Evolutionary conservation across 2,329 filamentous ascomycete genomes (phyloP).

Genomic region (Plectosphaerella sp.): DNA sequence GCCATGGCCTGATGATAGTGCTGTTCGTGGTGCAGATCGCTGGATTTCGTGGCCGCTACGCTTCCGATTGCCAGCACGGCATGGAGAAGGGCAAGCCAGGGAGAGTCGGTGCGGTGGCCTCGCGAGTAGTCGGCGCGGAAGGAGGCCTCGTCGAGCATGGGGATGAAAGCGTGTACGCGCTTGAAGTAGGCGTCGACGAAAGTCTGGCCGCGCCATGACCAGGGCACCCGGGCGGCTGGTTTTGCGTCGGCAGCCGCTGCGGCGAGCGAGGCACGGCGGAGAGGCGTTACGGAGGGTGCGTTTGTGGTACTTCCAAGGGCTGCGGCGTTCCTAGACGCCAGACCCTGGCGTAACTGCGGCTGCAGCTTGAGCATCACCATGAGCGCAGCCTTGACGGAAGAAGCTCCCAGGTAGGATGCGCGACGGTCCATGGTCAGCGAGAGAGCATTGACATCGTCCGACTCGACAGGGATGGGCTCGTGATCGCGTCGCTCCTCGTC

Average conservation of each 20-base stretch:
- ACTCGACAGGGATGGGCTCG: conserved; percentile 55
- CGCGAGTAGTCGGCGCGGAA: conserved; percentile 54
- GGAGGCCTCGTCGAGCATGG: conserved; percentile 66
- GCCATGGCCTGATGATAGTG: conserved; percentile 4
- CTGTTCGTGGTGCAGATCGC: conserved; percentile 1
- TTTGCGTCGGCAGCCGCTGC: conserved; percentile 34
- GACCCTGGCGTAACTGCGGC: conserved; percentile 38
- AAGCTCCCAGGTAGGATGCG: conserved; percentile 65
- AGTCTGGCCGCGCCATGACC: conserved; percentile 64
- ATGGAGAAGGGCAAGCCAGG: conserved; percentile 3
- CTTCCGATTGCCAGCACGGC: conserved; percentile 6
- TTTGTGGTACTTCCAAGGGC: conserved; percentile 13
- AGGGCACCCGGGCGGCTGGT: conserved; percentile 36
- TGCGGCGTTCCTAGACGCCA: conserved; percentile 25
- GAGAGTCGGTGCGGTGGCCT: conserved; percentile 18
- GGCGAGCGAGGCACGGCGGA: conserved; percentile 38
- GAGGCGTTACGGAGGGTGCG: conserved; percentile 41
- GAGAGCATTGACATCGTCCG: conserved; percentile 55
- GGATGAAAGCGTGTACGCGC: conserved; percentile 65
- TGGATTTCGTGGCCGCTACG: conserved; percentile 2
- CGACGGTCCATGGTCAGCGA: conserved; percentile 57
- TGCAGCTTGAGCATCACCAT: conserved; percentile 63
- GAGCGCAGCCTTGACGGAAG: conserved; percentile 69
- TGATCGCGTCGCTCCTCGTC: conserved; percentile 57
- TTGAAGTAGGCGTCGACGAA: conserved; percentile 71